Evolutionary conservation across 192 early-diverging fungal species (phyloP).

Genomic region (Backusella westeae): DNA sequence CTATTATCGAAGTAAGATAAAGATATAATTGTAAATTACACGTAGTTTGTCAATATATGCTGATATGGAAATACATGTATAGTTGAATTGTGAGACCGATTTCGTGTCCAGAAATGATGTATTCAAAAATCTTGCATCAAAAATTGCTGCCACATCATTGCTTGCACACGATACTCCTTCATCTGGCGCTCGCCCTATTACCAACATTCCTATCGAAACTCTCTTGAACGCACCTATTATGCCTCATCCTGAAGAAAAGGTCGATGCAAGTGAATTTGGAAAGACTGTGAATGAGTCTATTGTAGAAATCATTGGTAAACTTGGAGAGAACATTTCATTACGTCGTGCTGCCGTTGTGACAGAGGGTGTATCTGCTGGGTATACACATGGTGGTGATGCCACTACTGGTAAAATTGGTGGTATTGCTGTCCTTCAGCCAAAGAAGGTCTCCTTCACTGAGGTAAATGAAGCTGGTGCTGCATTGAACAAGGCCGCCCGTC

Average conservation of each 20-base stretch:
- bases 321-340: constrained; percentile 88
- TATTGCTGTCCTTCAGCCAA: constrained; percentile 62
- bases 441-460: constrained; percentile 17
- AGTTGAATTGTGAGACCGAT: constrained; percentile 94
- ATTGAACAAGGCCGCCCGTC: constrained; percentile 59
- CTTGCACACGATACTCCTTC: constrained; percentile 36
- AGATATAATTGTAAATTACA: background rate
- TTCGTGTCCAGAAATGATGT: constrained; percentile 86
- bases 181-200: constrained; percentile 25
- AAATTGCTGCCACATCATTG: constrained; percentile 55
- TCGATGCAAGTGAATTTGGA: constrained; percentile 13
- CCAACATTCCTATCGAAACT: constrained; percentile 34
- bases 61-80: background rate
- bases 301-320: constrained; percentile 75
- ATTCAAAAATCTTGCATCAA: constrained; percentile 72
- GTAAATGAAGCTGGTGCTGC: constrained; percentile 16
- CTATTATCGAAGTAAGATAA: constrained; percentile 65
- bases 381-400: constrained; percentile 71
- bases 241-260: constrained; percentile 38
- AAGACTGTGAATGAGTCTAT: constrained; percentile 62
- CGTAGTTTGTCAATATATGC: background rate
- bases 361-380: constrained; percentile 46
- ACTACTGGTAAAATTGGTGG: constrained; percentile 78
- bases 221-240: constrained; percentile 51
- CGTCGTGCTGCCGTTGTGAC: constrained; percentile 60